Percentiles rank a stretch among this genome's conserved stretches.
Evolutionary conservation across 331 rosid genomes (phyloP).

Genomic region (Arachis monticola): DNA sequence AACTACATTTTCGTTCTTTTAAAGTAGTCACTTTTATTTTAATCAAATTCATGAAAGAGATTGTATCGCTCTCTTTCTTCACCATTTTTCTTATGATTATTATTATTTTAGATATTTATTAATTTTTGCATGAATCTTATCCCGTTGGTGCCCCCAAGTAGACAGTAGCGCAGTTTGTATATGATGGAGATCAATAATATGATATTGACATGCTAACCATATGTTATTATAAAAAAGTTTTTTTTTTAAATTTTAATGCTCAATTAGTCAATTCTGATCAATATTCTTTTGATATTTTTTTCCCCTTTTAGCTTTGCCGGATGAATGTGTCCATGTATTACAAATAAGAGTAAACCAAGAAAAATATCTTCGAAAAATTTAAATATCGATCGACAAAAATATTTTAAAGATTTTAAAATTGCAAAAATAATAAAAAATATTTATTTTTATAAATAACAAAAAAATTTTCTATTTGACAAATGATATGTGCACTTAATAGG

Average conservation of each 20-base stretch:
- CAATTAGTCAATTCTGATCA: background rate
- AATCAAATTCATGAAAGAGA: background rate
- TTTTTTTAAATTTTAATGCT: too few relatives aligned
- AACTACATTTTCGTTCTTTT: too few relatives aligned
- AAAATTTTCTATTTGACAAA: too few relatives aligned
- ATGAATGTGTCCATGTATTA: background rate
- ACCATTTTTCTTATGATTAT: background rate
- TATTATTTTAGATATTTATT: too few relatives aligned
- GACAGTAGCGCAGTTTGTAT: background rate
- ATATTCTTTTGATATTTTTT: background rate
- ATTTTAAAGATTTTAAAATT: too few relatives aligned
- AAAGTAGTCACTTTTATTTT: too few relatives aligned
- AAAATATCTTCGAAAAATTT: too few relatives aligned
- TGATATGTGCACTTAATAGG: too few relatives aligned
- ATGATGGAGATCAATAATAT: constrained; percentile 16
- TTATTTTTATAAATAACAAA: too few relatives aligned
- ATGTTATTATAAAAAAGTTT: background rate
- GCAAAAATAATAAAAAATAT: too few relatives aligned
- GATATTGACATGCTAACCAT: constrained; percentile 5
- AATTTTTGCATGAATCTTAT: background rate
- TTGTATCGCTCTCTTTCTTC: background rate
- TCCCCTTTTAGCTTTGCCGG: background rate
- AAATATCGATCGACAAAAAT: too few relatives aligned
- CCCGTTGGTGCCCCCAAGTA: background rate
- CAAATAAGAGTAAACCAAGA: too few relatives aligned